A percentile compares a stretch with the other conserved stretches of the same genome.
These are phyloP conservation scores for Dactylellina parvicollis DNA, from an alignment of 2,329 filamentous ascomycete species.

Conservation along the genomic window DNA sequence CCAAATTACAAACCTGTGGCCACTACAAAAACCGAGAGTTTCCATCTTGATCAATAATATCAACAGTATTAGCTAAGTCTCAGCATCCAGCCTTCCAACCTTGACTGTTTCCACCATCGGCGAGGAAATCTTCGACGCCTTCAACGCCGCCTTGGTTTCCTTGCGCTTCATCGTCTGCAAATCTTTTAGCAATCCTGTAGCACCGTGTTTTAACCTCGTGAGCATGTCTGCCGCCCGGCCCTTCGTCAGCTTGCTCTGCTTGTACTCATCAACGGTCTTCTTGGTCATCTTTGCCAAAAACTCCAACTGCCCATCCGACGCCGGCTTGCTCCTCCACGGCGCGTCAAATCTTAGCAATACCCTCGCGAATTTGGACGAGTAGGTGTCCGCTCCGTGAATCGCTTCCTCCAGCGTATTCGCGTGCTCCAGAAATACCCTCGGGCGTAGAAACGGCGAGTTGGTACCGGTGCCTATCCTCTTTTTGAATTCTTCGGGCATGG, in stretches of 20 bases:
- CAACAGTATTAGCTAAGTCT: not conserved
- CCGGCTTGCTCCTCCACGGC: slow-evolving; percentile 74
- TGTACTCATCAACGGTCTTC: slow-evolving; percentile 64
- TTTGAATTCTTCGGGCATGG: slow-evolving; percentile 52
- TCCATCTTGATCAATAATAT: not conserved
- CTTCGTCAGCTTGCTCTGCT: slow-evolving; percentile 67
- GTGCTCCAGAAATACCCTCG: slow-evolving; percentile 72
- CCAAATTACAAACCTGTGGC: not conserved
- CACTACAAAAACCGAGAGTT: not conserved
- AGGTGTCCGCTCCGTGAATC: slow-evolving; percentile 79
- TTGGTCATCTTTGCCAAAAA: slow-evolving; percentile 70
- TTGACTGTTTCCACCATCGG: slow-evolving; percentile 27
- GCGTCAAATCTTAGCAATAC: slow-evolving; percentile 73
- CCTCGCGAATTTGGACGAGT: slow-evolving; percentile 72
- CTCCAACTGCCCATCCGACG: slow-evolving; percentile 73
- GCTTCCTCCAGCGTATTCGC: slow-evolving; percentile 76
- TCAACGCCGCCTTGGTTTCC: slow-evolving; percentile 60
- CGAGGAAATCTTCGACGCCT: slow-evolving; percentile 30
- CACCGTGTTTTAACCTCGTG: slow-evolving; percentile 87
- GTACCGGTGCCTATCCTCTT: not conserved
- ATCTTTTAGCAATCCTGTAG: slow-evolving; percentile 71
- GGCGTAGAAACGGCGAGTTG: slow-evolving; percentile 71
- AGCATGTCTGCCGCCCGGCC: slow-evolving; percentile 90
- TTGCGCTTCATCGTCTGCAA: slow-evolving; percentile 68
- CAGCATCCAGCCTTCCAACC: slow-evolving; percentile 22